Base-by-base conservation (phyloP, 768 basidiomycete genomes). In the Lentinula raphanica region DNA sequence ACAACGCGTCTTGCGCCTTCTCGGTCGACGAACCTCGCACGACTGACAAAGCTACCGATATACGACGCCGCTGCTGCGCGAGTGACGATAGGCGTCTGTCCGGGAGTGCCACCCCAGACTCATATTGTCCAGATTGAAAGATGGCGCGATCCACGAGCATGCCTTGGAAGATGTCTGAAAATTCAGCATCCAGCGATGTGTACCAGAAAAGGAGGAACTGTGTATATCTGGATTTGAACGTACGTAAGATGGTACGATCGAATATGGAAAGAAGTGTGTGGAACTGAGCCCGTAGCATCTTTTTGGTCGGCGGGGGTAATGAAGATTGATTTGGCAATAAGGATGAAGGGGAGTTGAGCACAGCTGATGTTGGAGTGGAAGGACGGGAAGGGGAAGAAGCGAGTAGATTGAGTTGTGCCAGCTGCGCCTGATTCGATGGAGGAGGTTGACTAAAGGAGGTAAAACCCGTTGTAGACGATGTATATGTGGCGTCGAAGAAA, bases 141-240 rank as follows among this genome's bases (percentile, higher is more conserved):
- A 99, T 75, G 0, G 95, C 93, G 59, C 92, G 88, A 7, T 91
- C 90, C 42, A 98, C 87, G n/a, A 99, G 88, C 67, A 94, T 84
- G 36, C 96, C 96, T 60, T 92, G 91, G 69, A 99, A 98, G 56
- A 93, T 80, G 69, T 99, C 96, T 45, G 89, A 82, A 64, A 94
- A 97, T 60, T 92, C 86, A 2, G 88, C 77, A 63, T 94, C 87
- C 53, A 96, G 86, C 0, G 96, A 98, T 21, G 94, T 82, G 67
- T 88, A 93, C 86, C 93, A 97, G 77, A 99, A 99, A 46, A 98
- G 66, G 60, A 99, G 82, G 74, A 99, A 99, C 66, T 98, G 97
- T 13, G 94, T 94, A 71, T 98, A 97, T 38, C 95, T 90, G 0
- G 94, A 97, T 66, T 95, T 94, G 76, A 97, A 97, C 2, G 97